Evolutionary conservation across 495 filamentous ascomycete species (phyloP).

Genomic region (Aspergillus egyptiacus): DNA sequence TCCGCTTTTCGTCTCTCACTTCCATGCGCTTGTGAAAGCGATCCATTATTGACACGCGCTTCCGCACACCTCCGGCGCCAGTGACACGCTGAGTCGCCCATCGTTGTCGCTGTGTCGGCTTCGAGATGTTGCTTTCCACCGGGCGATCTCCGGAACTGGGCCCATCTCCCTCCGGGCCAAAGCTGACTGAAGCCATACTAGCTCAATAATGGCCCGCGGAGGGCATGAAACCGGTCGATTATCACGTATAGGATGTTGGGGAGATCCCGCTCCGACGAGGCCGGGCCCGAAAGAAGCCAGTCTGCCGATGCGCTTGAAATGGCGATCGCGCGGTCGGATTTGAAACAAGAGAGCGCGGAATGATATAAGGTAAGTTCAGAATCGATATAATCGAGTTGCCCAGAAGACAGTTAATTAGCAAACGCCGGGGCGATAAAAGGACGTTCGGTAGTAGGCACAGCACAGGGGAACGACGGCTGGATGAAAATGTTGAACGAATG

Average conservation of each 20-base stretch:
- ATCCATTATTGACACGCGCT: conserved; percentile 79
- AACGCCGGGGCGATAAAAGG: neutral
- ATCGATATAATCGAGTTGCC: no score
- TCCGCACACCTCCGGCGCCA: conserved; percentile 64
- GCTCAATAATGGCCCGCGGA: conserved; percentile 22
- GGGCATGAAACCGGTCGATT: conserved; percentile 25
- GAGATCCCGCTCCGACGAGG: conserved; percentile 30
- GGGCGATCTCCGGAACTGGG: conserved; percentile 24
- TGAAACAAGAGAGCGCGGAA: neutral
- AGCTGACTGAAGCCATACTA: conserved; percentile 36
- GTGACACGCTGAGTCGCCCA: conserved; percentile 88
- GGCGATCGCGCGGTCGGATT: neutral
- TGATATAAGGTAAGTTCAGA: neutral
- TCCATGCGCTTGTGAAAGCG: conserved; percentile 60
- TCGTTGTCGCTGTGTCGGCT: conserved; percentile 67
- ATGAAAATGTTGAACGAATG: conserved; percentile 17
- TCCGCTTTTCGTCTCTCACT: conserved; percentile 60
- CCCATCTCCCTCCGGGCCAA: conserved; percentile 23
- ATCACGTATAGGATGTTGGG: conserved; percentile 11
- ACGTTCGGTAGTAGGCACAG: conserved; percentile 2
- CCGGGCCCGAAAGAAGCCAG: conserved; percentile 23
- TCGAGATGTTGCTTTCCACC: conserved; percentile 46
- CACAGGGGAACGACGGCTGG: conserved; percentile 8
- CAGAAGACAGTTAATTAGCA: no score
- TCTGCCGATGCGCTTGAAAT: conserved; percentile 6